phyloP scores from a whole-genome alignment of 108 stramenopile genomes.

The Fistulifera pelliculosa region DNA sequence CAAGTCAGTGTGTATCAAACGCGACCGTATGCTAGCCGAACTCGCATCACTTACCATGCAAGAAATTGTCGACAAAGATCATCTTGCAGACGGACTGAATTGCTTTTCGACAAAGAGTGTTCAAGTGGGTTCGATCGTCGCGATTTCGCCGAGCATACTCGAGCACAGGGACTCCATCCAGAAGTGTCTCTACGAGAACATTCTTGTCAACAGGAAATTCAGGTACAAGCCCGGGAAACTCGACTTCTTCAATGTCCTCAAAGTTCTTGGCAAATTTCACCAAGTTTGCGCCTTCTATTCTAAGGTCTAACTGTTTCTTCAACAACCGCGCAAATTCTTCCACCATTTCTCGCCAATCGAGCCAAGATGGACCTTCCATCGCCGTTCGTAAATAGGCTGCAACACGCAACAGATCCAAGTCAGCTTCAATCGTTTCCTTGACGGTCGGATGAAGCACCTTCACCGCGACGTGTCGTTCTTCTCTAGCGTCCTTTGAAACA shows the following conservation, averaged over 20 bases:
- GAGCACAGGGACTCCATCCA: slow-evolving; percentile 42
- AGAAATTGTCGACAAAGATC: slow-evolving; percentile 63
- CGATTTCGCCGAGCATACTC: slow-evolving; percentile 29
- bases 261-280: slow-evolving; percentile 60
- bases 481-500: slow-evolving; percentile 2
- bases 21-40: no score
- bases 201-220: slow-evolving; percentile 49
- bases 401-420: slow-evolving; percentile 47
- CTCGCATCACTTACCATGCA: slow-evolving; percentile 34
- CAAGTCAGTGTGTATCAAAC: no score
- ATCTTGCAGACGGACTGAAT: slow-evolving; percentile 51
- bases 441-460: slow-evolving; percentile 61
- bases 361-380: slow-evolving; percentile 26
- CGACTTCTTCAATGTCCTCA: slow-evolving; percentile 47
- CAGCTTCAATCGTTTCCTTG: slow-evolving; percentile 35
- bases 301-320: slow-evolving; percentile 75
- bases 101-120: slow-evolving; percentile 30
- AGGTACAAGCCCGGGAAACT: slow-evolving; percentile 56
- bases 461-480: slow-evolving; percentile 29
- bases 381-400: slow-evolving; percentile 16
- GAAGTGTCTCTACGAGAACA: slow-evolving; percentile 76
- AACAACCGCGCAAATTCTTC: slow-evolving; percentile 76
- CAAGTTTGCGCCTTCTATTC: slow-evolving; percentile 70
- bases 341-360: slow-evolving; percentile 56
- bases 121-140: slow-evolving; percentile 18